Base-by-base conservation (phyloP, 2,329 filamentous ascomycete species). In the Seiridium unicorne region DNA sequence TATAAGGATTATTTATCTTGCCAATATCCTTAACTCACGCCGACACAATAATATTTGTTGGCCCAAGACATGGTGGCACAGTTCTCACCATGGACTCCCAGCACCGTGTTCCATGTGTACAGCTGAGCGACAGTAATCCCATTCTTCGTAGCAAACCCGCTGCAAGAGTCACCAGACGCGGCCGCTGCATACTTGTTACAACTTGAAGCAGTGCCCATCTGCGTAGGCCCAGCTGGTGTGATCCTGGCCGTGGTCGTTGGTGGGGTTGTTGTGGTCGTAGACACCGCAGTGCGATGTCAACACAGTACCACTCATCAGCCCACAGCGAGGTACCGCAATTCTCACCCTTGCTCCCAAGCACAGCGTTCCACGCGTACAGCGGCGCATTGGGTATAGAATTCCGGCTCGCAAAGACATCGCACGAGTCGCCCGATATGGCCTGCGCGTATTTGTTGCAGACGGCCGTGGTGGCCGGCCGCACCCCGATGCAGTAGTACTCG, bases 111-210 rank as follows among this genome's bases (percentile, higher is more conserved):
- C 61, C 57, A 59, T 7, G 42, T 26, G 26, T 57, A 59, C 26
- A 62, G 42, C 46, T 62, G 57, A 5, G 55, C 32, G 10, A 11
- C 8, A 6, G 51, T 36, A 34, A 62, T 60, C 5, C 46, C 35
- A 38, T 56, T 57, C 1, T 31, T 35, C 8, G 10, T 26, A 4
- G 58, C 53, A 60, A 60, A 60, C 3, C 5, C 40, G 13, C 42
- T 6, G 59, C 72, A 75, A 34, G 51, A 63, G 31, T 68, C 64
- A 3, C 69, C 71, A 1, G 47, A 34, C 10, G 61, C 40, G 11
- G 69, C 67, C 55, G 59, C 49, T n/a, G 63, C 62, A 59, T 66
- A 74, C 60, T 67, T 66, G 46, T 69, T 66, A 57, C 72, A 74
- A n/a, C 61, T 65, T 5, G 64, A 34, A 11, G 59, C 60, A 18